Percentiles rank a stretch among this genome's conserved stretches.
phyloP scores from a whole-genome alignment of 1,284 basidiomycete genomes.

The Ustilago tritici region DNA sequence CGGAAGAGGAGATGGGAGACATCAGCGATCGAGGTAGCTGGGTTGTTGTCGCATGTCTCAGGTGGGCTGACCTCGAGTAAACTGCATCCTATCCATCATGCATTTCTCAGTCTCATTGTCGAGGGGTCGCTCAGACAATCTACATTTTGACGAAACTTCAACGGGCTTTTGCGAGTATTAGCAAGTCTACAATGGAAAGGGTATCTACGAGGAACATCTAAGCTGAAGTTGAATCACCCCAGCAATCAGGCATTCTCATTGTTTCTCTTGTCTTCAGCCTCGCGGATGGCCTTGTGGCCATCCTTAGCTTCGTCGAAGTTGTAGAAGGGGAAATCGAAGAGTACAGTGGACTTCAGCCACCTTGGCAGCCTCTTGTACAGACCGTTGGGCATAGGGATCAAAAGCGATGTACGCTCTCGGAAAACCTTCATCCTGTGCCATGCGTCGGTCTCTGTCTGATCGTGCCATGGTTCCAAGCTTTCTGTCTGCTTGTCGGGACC shows the following conservation, averaged over 20 bases:
- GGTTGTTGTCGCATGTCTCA: conserved; percentile 57
- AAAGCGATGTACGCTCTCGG: conserved; percentile 74
- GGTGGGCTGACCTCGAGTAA: conserved; percentile 48
- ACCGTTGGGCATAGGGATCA: conserved; percentile 77
- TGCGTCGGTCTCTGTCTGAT: conserved; percentile 56
- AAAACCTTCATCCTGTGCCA: conserved; percentile 62
- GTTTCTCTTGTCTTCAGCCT: conserved; percentile 55
- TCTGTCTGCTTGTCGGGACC: conserved; percentile 48
- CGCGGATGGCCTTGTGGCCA: conserved; percentile 50
- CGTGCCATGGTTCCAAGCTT: conserved; percentile 39
- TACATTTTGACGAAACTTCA: not conserved
- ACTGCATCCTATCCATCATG: not conserved
- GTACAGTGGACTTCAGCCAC: conserved; percentile 75
- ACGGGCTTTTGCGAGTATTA: not conserved
- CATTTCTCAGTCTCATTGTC: not conserved
- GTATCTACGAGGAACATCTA: conserved; percentile 9
- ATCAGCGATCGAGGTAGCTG: conserved; percentile 59
- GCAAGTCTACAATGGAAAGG: conserved; percentile 1
- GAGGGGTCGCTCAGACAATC: not conserved
- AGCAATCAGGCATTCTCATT: conserved; percentile 21
- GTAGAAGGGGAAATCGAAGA: conserved; percentile 73
- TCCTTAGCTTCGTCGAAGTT: conserved; percentile 64
- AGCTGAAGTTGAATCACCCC: not conserved
- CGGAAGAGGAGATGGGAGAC: conserved; percentile 64
- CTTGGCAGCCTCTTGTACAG: conserved; percentile 76